A percentile compares a stretch with the other conserved stretches of the same genome.
Conservation (phyloP, 208 protist genomes). For the Zelonia costaricensis region DNA sequence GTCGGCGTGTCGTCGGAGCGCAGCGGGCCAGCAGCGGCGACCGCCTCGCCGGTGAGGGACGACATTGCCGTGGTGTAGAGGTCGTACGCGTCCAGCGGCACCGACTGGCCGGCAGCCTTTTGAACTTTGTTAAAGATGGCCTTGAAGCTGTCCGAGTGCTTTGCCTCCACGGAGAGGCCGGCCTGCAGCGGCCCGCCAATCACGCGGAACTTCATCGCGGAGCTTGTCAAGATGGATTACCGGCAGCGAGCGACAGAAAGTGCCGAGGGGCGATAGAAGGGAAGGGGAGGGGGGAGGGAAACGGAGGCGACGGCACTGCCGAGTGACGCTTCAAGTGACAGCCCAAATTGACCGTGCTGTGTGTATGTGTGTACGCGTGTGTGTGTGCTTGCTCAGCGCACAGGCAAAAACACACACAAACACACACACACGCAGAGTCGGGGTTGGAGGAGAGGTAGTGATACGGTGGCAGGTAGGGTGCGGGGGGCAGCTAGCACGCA, state of each 20-base stretch:
- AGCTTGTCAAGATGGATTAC: neutral
- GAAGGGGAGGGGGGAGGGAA: neutral
- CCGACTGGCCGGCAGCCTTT: conserved; percentile 39
- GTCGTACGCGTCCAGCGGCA: conserved; percentile 31
- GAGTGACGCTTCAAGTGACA: too few relatives aligned
- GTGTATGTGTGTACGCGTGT: too few relatives aligned
- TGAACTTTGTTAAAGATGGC: conserved; percentile 58
- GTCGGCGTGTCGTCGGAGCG: conserved; percentile 24
- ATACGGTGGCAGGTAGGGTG: too few relatives aligned
- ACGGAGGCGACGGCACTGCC: too few relatives aligned
- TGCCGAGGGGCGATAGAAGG: too few relatives aligned
- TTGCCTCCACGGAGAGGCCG: conserved; percentile 40
- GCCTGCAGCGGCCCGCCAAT: conserved; percentile 40
- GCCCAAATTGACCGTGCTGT: too few relatives aligned
- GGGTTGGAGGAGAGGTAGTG: neutral
- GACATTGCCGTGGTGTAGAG: conserved; percentile 20
- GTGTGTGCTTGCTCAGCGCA: neutral
- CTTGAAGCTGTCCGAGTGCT: conserved; percentile 44
- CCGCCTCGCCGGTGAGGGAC: conserved; percentile 11
- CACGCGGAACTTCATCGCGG: conserved; percentile 55
- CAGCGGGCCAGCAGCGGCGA: conserved; percentile 8
- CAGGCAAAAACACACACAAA: neutral
- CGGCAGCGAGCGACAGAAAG: neutral
- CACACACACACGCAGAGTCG: neutral
- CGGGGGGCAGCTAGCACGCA: too few relatives aligned